Base-by-base conservation (phyloP, 176 grass and related monocot genomes). In the Lolium multiflorum region DNA sequence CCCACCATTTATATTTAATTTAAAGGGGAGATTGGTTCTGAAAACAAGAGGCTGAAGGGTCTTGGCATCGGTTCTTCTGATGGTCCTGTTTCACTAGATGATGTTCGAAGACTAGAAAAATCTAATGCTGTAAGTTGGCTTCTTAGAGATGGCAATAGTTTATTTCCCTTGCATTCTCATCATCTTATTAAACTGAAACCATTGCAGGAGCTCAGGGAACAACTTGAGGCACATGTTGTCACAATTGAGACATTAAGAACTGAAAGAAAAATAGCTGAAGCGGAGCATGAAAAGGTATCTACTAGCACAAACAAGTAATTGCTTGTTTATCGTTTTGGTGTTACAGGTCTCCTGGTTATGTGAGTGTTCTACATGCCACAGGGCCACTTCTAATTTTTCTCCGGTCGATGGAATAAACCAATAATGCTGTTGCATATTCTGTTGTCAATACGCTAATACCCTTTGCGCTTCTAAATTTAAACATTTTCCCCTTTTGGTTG, bases 1-100 rank as follows among this genome's bases (percentile, higher is more conserved):
- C 62, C 24, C 6, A 0, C 9, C 55, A 63, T 77, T 61, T 77
- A 31, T 84, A 9, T 77, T 88, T 82, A 9, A 71, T 56, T 63
- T 84, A 62, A 69, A 99, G 97, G 82, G 76, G 92, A 93, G 28
- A 56, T 74, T 75, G 79, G 15, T 83, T 80, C 77, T 88, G 94
- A 88, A 91, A 90, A 83, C 85, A 99, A 96, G 92, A 94, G 94
- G 81, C 85, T 94, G 15, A 99, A 94, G 77, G 97, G 97, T 78
- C 93, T 99, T 81, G 97, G 94, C 61, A 99, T 99, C 88, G 97
- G 97, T 90, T 92, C 90, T 82, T 83, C 83, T 87, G 90, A 99
- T 86, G 96, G 96, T 44, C 97, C 94, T 82, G 52, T 99, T 89
- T 99, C 90, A 54, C 89, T 99, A 64, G 94, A 96, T 88, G 97